Conservation (phyloP, 805 yeast genomes). For the Yarrowia alimentaria region DNA sequence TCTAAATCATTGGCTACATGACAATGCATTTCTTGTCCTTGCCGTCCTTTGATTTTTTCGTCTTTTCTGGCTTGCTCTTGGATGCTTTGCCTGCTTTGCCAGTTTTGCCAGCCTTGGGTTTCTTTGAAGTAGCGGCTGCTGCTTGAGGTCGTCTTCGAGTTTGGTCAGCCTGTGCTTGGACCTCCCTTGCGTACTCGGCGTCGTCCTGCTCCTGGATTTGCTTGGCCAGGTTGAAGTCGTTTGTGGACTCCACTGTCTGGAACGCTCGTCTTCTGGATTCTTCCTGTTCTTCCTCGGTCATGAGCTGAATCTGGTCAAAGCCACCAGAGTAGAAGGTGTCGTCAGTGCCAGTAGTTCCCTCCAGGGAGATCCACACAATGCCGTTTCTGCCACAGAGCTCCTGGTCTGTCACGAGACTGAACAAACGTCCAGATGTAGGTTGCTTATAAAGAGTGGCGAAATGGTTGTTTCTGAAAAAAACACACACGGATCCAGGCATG, state of each 20-base stretch:
- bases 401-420: constrained; percentile 68
- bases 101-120: background rate
- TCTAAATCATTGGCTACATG: constrained; percentile 2
- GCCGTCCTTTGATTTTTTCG: constrained; percentile 8
- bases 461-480: constrained; percentile 88
- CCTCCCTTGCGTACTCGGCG: constrained; percentile 32
- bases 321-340: constrained; percentile 68
- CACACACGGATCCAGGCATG: constrained; percentile 54
- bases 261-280: constrained; percentile 9
- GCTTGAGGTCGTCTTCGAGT: background rate
- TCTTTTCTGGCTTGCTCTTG: constrained; percentile 8
- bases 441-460: constrained; percentile 62
- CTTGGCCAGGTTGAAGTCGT: constrained; percentile 39
- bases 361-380: constrained; percentile 82
- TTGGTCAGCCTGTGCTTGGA: constrained; percentile 26
- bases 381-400: constrained; percentile 43
- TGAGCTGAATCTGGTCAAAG: constrained; percentile 40
- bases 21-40: constrained; percentile 30
- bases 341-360: constrained; percentile 63
- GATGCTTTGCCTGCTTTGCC: constrained; percentile 12
- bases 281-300: constrained; percentile 6
- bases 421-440: constrained; percentile 47
- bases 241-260: constrained; percentile 29
- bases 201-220: constrained; percentile 39
- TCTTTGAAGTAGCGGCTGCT: too few species aligned